Conservation (phyloP, 805 yeast genomes). For the Lachancea fermentati region DNA sequence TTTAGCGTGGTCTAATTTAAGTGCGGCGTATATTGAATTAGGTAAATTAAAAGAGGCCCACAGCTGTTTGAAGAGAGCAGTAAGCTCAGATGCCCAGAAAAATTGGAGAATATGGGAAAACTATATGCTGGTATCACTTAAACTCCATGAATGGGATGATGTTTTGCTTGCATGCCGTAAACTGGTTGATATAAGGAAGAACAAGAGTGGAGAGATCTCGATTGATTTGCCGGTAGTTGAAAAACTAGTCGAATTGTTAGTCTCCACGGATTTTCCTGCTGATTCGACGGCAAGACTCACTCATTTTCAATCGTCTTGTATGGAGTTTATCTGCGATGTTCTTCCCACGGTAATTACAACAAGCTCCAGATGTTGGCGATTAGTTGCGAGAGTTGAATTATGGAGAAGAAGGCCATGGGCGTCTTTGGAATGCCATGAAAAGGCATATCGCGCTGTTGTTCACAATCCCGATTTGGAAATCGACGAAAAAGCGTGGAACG, state of each 20-base stretch:
- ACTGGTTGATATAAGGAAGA: conserved; percentile 51
- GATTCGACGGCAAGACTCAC: conserved; percentile 36
- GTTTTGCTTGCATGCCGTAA: conserved; percentile 70
- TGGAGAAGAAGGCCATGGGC: conserved; percentile 90
- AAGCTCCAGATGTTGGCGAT: conserved; percentile 62
- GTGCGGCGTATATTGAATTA: conserved; percentile 64
- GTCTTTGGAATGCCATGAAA: conserved; percentile 78
- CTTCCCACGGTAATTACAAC: conserved; percentile 68
- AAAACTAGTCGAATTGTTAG: conserved; percentile 60
- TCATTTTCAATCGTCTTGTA: conserved; percentile 62
- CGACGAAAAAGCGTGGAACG: conserved; percentile 62
- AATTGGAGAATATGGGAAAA: conserved; percentile 94
- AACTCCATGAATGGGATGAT: conserved; percentile 82
- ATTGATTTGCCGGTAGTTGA: conserved; percentile 74
- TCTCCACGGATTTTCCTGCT: conserved; percentile 44
- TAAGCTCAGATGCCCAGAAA: conserved; percentile 60
- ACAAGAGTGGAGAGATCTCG: conserved; percentile 53
- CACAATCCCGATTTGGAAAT: conserved; percentile 59
- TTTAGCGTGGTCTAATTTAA: conserved; percentile 87
- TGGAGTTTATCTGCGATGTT: conserved; percentile 63
- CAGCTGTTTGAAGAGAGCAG: conserved; percentile 76
- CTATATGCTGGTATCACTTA: conserved; percentile 73
- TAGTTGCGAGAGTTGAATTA: conserved; percentile 76
- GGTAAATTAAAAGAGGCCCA: conserved; percentile 74
- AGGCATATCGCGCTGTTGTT: conserved; percentile 70